Conservation (phyloP, 2,329 filamentous ascomycete genomes). For the Aspergillus neotritici region DNA sequence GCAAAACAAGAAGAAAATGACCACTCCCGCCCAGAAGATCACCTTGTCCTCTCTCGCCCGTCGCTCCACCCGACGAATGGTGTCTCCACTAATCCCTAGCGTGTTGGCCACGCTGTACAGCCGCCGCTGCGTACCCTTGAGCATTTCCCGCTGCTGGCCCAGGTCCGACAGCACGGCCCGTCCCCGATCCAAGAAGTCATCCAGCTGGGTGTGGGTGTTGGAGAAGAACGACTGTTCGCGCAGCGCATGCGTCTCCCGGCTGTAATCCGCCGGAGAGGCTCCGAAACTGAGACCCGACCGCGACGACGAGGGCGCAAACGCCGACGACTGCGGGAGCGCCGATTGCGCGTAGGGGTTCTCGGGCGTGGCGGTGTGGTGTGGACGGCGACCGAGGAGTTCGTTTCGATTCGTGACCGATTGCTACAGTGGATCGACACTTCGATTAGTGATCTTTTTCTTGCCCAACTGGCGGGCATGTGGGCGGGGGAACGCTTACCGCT, state of each 20-base stretch:
- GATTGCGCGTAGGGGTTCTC: slow-evolving; percentile 86
- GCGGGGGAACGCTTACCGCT: slow-evolving; percentile 44
- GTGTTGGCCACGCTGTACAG: slow-evolving; percentile 93
- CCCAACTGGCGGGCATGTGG: not conserved
- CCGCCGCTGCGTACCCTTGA: slow-evolving; percentile 88
- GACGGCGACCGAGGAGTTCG: slow-evolving; percentile 79
- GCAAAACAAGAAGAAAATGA: slow-evolving; percentile 85
- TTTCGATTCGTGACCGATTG: slow-evolving; percentile 63
- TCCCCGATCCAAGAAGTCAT: slow-evolving; percentile 89
- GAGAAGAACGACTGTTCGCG: slow-evolving; percentile 84
- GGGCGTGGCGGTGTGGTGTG: slow-evolving; percentile 70
- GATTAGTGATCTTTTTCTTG: not conserved
- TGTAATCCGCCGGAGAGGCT: slow-evolving; percentile 50
- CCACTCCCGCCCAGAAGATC: slow-evolving; percentile 86
- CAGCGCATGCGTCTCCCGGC: slow-evolving; percentile 74
- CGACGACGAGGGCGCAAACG: slow-evolving; percentile 36
- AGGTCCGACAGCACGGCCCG: slow-evolving; percentile 85
- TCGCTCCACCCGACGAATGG: slow-evolving; percentile 92
- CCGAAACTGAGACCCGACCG: slow-evolving; percentile 42
- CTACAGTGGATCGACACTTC: slow-evolving; percentile 22
- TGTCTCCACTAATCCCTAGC: slow-evolving; percentile 86
- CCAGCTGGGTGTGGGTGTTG: slow-evolving; percentile 74
- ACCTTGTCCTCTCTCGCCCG: slow-evolving; percentile 93
- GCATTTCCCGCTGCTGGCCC: slow-evolving; percentile 82
- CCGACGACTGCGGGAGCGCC: slow-evolving; percentile 38